A percentile compares a stretch with the other conserved stretches of the same genome.
Evolutionary conservation across 129 eudicot species (phyloP).

Genomic region (Chrysanthemum makinoi): DNA sequence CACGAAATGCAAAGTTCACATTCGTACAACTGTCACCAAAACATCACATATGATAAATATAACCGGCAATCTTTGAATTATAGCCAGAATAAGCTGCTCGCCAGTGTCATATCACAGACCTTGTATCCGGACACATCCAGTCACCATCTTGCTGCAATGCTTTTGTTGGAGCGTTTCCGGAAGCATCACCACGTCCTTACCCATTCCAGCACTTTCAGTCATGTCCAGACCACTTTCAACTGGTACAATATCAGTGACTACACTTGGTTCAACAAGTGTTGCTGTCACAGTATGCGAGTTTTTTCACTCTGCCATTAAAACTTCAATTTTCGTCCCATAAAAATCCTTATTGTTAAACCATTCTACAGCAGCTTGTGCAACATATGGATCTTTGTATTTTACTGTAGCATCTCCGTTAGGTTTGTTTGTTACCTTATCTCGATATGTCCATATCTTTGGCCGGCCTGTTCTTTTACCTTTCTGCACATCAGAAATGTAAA

Average conservation of each 20-base stretch:
- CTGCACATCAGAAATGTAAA: slow-evolving; percentile 28
- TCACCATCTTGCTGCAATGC: not conserved
- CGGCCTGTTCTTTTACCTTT: slow-evolving; percentile 87
- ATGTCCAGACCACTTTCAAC: slow-evolving; percentile 43
- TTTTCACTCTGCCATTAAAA: slow-evolving; percentile 85
- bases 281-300: slow-evolving; percentile 32
- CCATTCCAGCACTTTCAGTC: slow-evolving; percentile 59
- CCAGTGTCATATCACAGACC: not conserved
- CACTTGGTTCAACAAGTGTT: slow-evolving; percentile 44
- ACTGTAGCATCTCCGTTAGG: slow-evolving; percentile 98
- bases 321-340: slow-evolving; percentile 76
- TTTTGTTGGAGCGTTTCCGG: slow-evolving; percentile 32
- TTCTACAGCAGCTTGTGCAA: slow-evolving; percentile 97
- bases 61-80: not conserved
- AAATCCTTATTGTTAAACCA: slow-evolving; percentile 94
- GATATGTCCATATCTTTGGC: slow-evolving; percentile 91
- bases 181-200: slow-evolving; percentile 81
- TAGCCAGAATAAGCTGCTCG: not conserved
- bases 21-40: slow-evolving; percentile 54
- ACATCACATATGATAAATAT: slow-evolving; percentile 11
- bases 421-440: slow-evolving; percentile 79
- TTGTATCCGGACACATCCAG: not conserved
- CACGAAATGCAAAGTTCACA: too few relatives aligned
- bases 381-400: slow-evolving; percentile 95
- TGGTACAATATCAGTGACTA: slow-evolving; percentile 32